phyloP scores from a whole-genome alignment of 2,329 filamentous ascomycete genomes.

The Aspergillus sp. region DNA sequence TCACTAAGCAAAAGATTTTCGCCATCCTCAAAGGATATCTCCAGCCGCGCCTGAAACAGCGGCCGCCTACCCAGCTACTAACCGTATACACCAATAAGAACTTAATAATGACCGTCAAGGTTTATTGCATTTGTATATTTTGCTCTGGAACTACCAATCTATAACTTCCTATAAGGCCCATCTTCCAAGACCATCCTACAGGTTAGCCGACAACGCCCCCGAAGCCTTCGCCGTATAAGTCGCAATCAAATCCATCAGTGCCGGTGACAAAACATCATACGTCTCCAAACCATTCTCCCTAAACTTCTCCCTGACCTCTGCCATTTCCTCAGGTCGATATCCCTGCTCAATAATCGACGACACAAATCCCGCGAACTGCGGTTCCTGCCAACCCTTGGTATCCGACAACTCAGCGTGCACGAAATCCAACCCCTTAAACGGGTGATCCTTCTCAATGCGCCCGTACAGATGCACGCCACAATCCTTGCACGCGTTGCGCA shows the following conservation, averaged over 20 bases:
- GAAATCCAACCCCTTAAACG: conserved; percentile 64
- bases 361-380: conserved; percentile 63
- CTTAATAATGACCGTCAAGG: no score
- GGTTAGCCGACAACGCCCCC: conserved; percentile 22
- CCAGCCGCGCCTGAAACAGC: not conserved
- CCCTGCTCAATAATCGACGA: conserved; percentile 64
- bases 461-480: conserved; percentile 60
- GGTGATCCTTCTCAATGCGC: conserved; percentile 57
- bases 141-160: not conserved
- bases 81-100: no score
- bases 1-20: not conserved
- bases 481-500: conserved; percentile 54
- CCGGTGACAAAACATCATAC: conserved; percentile 57
- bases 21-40: not conserved
- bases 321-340: conserved; percentile 50
- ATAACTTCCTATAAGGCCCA: not conserved
- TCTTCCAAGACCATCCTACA: conserved; percentile 8
- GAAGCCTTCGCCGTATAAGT: conserved; percentile 49
- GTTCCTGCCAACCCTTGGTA: conserved; percentile 62
- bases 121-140: no score
- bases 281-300: conserved; percentile 51
- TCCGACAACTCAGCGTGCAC: conserved; percentile 58
- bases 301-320: conserved; percentile 49
- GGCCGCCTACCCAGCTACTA: not conserved
- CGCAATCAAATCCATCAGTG: conserved; percentile 57